Percentiles rank a stretch among this genome's conserved stretches.
Evolutionary conservation across 805 yeast genomes (phyloP).

Genomic region (Candida silvicultrix): DNA sequence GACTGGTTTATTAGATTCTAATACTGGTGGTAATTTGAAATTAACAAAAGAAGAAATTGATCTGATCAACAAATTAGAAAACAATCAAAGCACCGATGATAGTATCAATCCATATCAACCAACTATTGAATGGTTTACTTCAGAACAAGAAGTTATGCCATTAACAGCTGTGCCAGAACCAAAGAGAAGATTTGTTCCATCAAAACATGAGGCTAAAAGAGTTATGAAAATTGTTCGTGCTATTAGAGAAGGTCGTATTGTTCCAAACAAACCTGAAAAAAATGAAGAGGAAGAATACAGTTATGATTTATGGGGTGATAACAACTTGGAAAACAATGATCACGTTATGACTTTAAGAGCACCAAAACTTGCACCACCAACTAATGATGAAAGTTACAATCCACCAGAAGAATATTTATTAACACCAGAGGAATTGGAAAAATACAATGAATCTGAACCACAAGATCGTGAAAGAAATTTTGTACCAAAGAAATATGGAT

Average conservation of each 20-base stretch:
- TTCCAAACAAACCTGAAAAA: conserved; percentile 61
- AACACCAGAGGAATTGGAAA: conserved; percentile 66
- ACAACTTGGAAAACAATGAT: conserved; percentile 52
- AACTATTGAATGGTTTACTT: conserved; percentile 91
- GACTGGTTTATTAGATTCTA: conserved; percentile 92
- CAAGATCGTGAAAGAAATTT: conserved; percentile 73
- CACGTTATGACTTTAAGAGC: conserved; percentile 92
- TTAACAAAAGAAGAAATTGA: conserved; percentile 84
- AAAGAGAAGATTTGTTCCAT: conserved; percentile 92
- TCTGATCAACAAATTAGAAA: conserved; percentile 78
- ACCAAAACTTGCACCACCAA: conserved; percentile 93
- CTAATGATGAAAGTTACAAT: conserved; percentile 92
- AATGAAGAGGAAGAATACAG: conserved; percentile 43
- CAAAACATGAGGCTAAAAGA: conserved; percentile 93
- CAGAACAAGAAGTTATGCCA: conserved; percentile 82
- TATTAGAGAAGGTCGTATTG: conserved; percentile 90
- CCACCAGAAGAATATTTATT: conserved; percentile 95
- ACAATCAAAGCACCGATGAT: conserved; percentile 78
- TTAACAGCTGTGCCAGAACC: conserved; percentile 94
- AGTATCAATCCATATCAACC: conserved; percentile 86
- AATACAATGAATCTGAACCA: conserved; percentile 67
- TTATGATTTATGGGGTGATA: conserved; percentile 85
- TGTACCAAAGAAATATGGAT: conserved; percentile 71
- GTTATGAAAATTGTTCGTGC: conserved; percentile 96
- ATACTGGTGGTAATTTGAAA: conserved; percentile 81